Base-by-base conservation (phyloP, 495 filamentous ascomycete species). In the Staphylotrichum tortipilum region DNA sequence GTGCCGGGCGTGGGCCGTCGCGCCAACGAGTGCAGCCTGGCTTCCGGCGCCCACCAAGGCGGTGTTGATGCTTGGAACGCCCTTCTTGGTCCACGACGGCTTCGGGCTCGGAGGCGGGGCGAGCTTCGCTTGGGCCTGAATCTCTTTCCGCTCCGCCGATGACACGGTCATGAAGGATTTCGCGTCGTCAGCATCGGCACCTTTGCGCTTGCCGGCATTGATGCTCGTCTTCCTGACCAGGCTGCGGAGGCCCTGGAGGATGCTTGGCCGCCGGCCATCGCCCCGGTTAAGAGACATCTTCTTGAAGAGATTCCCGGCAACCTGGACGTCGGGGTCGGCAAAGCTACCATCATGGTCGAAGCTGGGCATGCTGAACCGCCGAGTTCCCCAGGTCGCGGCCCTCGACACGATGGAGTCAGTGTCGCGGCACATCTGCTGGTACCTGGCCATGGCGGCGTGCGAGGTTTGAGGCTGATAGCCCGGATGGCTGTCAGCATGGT, bases 351-450 rank as follows among this genome's bases (percentile, higher is more conserved):
- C n/a, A n/a, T n/a, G n/a, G n/a, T n/a, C n/a, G 31, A 76, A 55
- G 55, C 70, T 77, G 18, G 73, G 71, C 39, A 85, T 68, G 56
- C 79, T 85, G 19, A 78, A 65, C 22, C 79, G 75, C 14, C 80
- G 73, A 2, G 82, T 85, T 10, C 84, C 84, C 81, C 84, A 86
- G 3, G 86, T 90, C 19, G 85, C 85, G 21, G 77, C 74, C 36
- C 82, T 73, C 4, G 86, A 89, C 18, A 76, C 64, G 12, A 77
- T 67, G 1, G 76, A 78, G 8, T 70, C 67, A 31, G 66, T 74
- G 45, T 79, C 77, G 34, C 68, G 62, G 50, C 68, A 72, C 54
- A 67, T 62, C 14, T 62, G 61, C 40, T 73, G 62, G 45, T 72
- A 78, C 30, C 55, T 62, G 18, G 59, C 67, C 0, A 81, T 81